Evolutionary conservation across 1,139 yeast species (phyloP).

Genomic region (Candida sanyaensis): DNA sequence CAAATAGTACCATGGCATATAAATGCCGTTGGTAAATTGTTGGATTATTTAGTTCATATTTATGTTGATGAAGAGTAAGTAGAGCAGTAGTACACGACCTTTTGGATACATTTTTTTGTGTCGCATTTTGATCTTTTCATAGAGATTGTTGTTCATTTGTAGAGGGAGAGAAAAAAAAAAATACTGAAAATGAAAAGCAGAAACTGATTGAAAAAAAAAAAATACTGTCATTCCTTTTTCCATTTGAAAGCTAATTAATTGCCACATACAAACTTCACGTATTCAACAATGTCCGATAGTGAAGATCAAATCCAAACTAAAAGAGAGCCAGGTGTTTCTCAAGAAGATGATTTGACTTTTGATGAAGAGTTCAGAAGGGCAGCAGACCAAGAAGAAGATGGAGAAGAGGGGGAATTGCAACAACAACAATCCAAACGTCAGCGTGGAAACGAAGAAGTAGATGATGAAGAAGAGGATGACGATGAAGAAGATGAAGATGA

Average conservation of each 20-base stretch:
- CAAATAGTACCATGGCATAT: constrained; percentile 79
- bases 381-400: constrained; percentile 11
- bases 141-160: not conserved
- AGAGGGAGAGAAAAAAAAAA: constrained; percentile 1
- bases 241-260: not conserved
- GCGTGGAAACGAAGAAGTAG: constrained; percentile 17
- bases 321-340: constrained; percentile 4
- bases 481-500: constrained; percentile 67
- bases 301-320: not conserved
- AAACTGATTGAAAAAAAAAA: not conserved
- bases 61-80: constrained; percentile 35
- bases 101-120: not conserved
- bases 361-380: constrained; percentile 17
- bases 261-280: not conserved
- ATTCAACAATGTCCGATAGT: constrained; percentile 11
- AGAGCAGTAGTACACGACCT: not conserved
- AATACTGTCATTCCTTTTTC: not conserved
- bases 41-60: constrained; percentile 49
- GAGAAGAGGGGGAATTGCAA: constrained; percentile 6
- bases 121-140: not conserved
- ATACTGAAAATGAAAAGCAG: not conserved
- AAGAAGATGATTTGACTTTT: constrained; percentile 14
- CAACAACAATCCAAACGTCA: not conserved
- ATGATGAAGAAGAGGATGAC: constrained; percentile 45
- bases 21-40: constrained; percentile 68